Conservation (phyloP, 176 grass and related monocot species). For the Eragrostis curvula region DNA sequence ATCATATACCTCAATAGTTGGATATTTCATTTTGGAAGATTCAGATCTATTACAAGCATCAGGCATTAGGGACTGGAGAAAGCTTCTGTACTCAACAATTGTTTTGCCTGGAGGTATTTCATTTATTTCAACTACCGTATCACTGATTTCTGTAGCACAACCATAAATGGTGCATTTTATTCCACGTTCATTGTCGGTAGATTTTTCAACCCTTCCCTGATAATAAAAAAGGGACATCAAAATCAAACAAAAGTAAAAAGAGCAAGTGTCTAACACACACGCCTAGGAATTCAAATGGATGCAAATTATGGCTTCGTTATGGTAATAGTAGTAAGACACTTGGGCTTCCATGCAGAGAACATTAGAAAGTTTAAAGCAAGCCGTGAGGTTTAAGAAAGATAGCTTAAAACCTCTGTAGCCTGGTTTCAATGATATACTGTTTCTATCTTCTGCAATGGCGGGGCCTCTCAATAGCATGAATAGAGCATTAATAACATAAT, state of each 20-base stretch:
- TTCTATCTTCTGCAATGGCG: neutral
- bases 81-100: neutral
- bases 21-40: neutral
- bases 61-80: neutral
- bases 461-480: neutral
- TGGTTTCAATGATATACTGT: neutral
- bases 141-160: neutral
- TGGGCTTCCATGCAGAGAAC: neutral
- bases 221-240: neutral
- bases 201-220: neutral
- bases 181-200: neutral
- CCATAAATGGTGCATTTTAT: neutral
- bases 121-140: neutral
- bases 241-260: neutral
- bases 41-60: neutral
- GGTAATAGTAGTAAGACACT: neutral
- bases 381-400: neutral
- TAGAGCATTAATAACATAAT: neutral
- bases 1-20: neutral
- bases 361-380: neutral
- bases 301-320: neutral
- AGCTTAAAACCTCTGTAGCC: neutral
- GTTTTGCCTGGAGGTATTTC: neutral
- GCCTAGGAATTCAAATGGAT: neutral
- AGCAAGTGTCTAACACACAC: neutral